These are phyloP conservation scores for Sequoia sempervirens DNA, from an alignment of 75 land plant species.

Conservation along the genomic window DNA sequence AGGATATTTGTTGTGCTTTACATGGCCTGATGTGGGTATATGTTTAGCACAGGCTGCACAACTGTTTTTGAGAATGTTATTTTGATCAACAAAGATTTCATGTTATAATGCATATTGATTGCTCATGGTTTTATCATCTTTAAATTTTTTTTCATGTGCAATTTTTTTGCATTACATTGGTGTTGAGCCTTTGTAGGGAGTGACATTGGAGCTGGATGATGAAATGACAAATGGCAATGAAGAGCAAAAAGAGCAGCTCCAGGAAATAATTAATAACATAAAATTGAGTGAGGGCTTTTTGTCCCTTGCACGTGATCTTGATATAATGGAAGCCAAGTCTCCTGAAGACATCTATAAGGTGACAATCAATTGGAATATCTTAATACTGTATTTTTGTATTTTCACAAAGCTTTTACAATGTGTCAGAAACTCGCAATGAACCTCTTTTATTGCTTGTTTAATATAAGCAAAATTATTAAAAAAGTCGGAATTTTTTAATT, in stretches of 20 bases:
- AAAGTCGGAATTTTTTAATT: no score
- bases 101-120: not conserved
- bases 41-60: not conserved
- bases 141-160: not conserved
- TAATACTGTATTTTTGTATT: not conserved
- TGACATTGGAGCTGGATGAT: constrained; percentile 61
- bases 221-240: constrained; percentile 57
- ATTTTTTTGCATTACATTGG: not conserved
- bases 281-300: constrained; percentile 93
- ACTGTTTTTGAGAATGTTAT: not conserved
- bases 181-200: constrained; percentile 44
- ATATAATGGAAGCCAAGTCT: constrained; percentile 97
- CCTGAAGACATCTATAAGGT: constrained; percentile 99
- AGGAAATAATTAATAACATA: constrained; percentile 78
- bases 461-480: no score
- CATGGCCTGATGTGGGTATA: not conserved
- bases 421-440: not conserved
- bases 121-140: not conserved
- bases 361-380: not conserved
- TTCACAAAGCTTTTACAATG: not conserved
- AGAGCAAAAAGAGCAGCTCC: constrained; percentile 62
- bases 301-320: constrained; percentile 92
- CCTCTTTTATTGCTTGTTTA: not conserved
- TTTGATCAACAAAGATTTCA: not conserved
- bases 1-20: not conserved